Conservation (phyloP, 306 rosid genomes). For the Glycine latifolia region DNA sequence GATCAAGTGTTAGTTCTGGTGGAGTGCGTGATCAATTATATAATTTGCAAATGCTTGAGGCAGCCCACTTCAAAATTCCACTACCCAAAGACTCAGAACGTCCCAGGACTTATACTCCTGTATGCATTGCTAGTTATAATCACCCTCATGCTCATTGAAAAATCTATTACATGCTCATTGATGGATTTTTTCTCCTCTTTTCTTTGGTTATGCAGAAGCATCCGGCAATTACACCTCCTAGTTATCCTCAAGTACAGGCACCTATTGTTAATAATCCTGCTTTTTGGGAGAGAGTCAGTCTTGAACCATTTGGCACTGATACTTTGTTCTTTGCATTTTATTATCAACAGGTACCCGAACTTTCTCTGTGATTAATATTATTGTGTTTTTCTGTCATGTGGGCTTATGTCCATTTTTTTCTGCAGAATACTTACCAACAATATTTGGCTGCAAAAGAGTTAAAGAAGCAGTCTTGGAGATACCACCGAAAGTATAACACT, state of each 20-base stretch:
- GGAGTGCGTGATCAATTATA: slow-evolving; percentile 75
- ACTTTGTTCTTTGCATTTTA: slow-evolving; percentile 92
- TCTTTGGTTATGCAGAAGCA: slow-evolving; percentile 67
- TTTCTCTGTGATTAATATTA: slow-evolving; percentile 13
- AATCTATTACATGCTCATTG: slow-evolving; percentile 27
- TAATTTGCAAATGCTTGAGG: slow-evolving; percentile 92
- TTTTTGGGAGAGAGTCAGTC: slow-evolving; percentile 91
- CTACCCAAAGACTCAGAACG: slow-evolving; percentile 95
- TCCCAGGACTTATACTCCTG: slow-evolving; percentile 83
- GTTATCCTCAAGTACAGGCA: slow-evolving; percentile 96
- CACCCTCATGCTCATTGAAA: slow-evolving; percentile 1
- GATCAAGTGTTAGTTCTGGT: slow-evolving; percentile 63
- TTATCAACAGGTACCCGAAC: slow-evolving; percentile 83
- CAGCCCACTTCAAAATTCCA: slow-evolving; percentile 82
- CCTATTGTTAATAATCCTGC: slow-evolving; percentile 94
- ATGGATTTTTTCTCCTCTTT: not conserved
- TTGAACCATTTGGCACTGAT: slow-evolving; percentile 74
- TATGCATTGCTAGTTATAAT: slow-evolving; percentile 52
- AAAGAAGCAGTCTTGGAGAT: slow-evolving; percentile 99
- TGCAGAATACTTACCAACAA: slow-evolving; percentile 93
- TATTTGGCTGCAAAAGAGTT: slow-evolving; percentile 98
- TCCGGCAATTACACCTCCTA: slow-evolving; percentile 78
- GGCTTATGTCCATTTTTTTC: slow-evolving; percentile 39
- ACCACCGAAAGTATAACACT: slow-evolving; percentile 90
- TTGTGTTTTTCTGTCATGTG: slow-evolving; percentile 22